Evolutionary conservation across 371 early-diverging fungal species (phyloP).

Genomic region (Syncephalastrum contaminatum): DNA sequence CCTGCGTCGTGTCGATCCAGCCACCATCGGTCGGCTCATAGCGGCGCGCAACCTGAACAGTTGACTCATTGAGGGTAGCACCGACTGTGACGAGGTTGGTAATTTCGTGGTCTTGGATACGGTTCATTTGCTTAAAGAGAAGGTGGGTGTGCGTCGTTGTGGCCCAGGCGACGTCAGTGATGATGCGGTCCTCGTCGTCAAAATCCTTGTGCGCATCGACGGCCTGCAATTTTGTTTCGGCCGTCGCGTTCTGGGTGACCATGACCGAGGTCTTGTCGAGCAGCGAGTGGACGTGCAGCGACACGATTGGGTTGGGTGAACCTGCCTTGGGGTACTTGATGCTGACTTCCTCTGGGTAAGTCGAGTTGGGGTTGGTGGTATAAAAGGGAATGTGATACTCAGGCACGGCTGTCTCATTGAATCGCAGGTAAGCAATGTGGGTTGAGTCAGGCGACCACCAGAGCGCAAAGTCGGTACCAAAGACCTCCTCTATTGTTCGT

Average conservation of each 20-base stretch:
- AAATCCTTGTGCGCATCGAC: conserved; percentile 34
- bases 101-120: conserved; percentile 82
- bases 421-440: conserved; percentile 79
- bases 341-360: conserved; percentile 71
- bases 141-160: conserved; percentile 61
- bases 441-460: conserved; percentile 93
- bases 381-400: conserved; percentile 74
- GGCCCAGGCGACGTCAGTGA: conserved; percentile 85
- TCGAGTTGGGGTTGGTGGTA: conserved; percentile 38
- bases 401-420: conserved; percentile 85
- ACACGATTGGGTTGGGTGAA: conserved; percentile 79
- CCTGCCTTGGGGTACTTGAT: conserved; percentile 93
- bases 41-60: conserved; percentile 48
- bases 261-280: conserved; percentile 27
- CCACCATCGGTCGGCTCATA: conserved; percentile 66
- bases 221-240: conserved; percentile 11
- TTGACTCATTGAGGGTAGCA: conserved; percentile 12
- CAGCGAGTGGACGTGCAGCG: conserved; percentile 66
- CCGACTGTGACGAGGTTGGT: conserved; percentile 56
- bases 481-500: conserved; percentile 75
- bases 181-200: conserved; percentile 68
- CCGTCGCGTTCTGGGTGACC: conserved; percentile 31
- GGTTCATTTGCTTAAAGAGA: conserved; percentile 81
- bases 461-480: conserved; percentile 61
- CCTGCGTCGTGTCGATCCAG: conserved; percentile 68